Conservation (phyloP, 371 early-diverging fungal species). For the Mucor circinelloides region DNA sequence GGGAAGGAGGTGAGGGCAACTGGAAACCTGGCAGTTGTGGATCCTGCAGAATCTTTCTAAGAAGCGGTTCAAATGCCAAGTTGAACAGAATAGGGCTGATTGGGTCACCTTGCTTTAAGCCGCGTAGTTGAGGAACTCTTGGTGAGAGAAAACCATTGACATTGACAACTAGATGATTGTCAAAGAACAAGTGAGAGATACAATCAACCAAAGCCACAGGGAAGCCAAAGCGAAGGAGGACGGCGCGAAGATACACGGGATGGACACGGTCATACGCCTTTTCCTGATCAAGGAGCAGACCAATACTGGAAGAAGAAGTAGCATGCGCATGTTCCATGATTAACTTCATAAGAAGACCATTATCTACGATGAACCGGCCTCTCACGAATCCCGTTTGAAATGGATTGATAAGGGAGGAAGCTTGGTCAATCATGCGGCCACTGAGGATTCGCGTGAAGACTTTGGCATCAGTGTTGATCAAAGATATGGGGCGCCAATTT, state of each 20-base stretch:
- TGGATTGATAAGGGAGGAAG: background rate
- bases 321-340: background rate
- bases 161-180: background rate
- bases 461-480: conserved; percentile 18
- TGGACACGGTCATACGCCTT: conserved; percentile 26
- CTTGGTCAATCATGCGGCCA: background rate
- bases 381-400: conserved; percentile 18
- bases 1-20: background rate
- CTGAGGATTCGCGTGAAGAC: conserved; percentile 12
- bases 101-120: conserved; percentile 24
- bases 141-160: conserved; percentile 19
- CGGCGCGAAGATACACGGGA: conserved; percentile 12
- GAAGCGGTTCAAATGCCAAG: conserved; percentile 21
- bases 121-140: conserved; percentile 11
- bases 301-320: background rate
- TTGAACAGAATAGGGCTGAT: conserved; percentile 22
- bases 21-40: background rate
- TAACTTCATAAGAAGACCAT: background rate
- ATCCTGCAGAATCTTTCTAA: conserved; percentile 4
- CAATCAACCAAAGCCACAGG: background rate
- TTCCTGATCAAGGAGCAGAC: conserved; percentile 14
- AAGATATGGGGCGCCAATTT: conserved; percentile 6
- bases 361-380: conserved; percentile 10
- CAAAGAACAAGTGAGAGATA: conserved; percentile 18
- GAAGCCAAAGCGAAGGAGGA: conserved; percentile 4